Evolutionary conservation across 2,329 filamentous ascomycete genomes (phyloP).

Genomic region (Colletotrichum liriopes): DNA sequence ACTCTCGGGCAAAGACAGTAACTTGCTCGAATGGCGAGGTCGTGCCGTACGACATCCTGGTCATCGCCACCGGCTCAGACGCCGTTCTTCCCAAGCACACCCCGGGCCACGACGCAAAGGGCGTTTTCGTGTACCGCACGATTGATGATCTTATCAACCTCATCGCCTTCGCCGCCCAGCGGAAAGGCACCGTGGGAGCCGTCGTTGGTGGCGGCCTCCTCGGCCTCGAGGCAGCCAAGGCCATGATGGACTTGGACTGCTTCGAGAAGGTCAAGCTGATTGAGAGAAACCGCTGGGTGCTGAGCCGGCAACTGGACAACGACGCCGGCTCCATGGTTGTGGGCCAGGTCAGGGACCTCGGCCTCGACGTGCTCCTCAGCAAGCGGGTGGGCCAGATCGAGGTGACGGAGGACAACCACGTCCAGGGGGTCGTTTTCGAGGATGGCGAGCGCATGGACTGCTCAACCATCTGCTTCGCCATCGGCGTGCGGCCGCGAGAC

Average conservation of each 20-base stretch:
- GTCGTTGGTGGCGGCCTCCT: constrained; percentile 90
- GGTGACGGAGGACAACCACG: constrained; percentile 76
- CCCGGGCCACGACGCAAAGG: constrained; percentile 83
- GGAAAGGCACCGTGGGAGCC: constrained; percentile 78
- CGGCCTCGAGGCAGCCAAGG: constrained; percentile 90
- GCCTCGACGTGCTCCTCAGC: constrained; percentile 84
- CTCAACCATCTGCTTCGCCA: constrained; percentile 89
- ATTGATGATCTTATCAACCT: constrained; percentile 86
- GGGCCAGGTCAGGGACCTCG: constrained; percentile 84
- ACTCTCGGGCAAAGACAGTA: constrained; percentile 76
- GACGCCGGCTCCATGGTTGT: constrained; percentile 88
- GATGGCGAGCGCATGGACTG: constrained; percentile 85
- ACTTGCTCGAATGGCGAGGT: constrained; percentile 78
- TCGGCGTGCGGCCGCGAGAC: constrained; percentile 87
- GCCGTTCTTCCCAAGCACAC: constrained; percentile 81
- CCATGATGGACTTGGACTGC: constrained; percentile 87
- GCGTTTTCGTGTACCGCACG: constrained; percentile 91
- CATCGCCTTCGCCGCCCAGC: constrained; percentile 79
- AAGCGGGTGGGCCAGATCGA: constrained; percentile 83
- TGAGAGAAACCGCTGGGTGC: constrained; percentile 86
- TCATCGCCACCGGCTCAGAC: constrained; percentile 89
- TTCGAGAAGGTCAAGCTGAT: constrained; percentile 84
- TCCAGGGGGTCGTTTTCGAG: constrained; percentile 84
- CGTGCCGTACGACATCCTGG: constrained; percentile 84
- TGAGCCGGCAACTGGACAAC: constrained; percentile 85